phyloP scores from a whole-genome alignment of 768 basidiomycete species.

The Nevesoporus exiguus region DNA sequence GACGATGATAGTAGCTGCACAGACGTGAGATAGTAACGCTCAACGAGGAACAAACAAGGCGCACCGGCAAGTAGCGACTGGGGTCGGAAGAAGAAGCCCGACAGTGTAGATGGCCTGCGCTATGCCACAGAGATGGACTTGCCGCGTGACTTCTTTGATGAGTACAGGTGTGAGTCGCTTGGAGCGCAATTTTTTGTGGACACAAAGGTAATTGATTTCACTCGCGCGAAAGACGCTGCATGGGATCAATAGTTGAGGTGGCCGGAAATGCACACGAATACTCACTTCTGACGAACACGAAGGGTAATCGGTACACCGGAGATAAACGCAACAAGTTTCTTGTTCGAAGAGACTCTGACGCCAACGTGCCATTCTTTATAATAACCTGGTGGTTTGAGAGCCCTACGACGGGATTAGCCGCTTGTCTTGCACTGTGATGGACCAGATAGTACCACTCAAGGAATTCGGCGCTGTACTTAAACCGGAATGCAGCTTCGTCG shows the following conservation, averaged over 20 bases:
- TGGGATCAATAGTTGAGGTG: conserved; percentile 6
- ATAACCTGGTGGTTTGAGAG: conserved; percentile 91
- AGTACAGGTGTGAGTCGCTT: conserved; percentile 94
- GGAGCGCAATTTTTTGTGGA: conserved; percentile 95
- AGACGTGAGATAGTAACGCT: conserved; percentile 5
- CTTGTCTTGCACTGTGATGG: neutral
- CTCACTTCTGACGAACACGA: conserved; percentile 82
- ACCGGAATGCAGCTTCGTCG: conserved; percentile 92
- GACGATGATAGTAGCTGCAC: conserved; percentile 84
- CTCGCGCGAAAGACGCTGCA: conserved; percentile 63
- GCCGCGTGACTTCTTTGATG: conserved; percentile 96
- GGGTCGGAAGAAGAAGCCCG: conserved; percentile 91
- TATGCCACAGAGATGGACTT: conserved; percentile 81
- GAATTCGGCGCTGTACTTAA: conserved; percentile 94
- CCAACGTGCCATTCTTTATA: conserved; percentile 94
- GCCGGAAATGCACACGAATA: conserved; percentile 4
- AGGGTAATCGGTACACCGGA: conserved; percentile 86
- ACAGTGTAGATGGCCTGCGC: conserved; percentile 99
- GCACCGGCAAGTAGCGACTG: conserved; percentile 79
- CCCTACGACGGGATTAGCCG: conserved; percentile 49
- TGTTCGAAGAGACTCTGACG: conserved; percentile 84
- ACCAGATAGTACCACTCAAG: conserved; percentile 67
- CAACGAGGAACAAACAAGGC: conserved; percentile 19
- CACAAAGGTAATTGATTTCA: conserved; percentile 97
- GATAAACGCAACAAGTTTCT: conserved; percentile 95